A percentile compares a stretch with the other conserved stretches of the same genome.
phyloP scores from a whole-genome alignment of 148 eudicot genomes.

The Dysphania ambrosioides region DNA sequence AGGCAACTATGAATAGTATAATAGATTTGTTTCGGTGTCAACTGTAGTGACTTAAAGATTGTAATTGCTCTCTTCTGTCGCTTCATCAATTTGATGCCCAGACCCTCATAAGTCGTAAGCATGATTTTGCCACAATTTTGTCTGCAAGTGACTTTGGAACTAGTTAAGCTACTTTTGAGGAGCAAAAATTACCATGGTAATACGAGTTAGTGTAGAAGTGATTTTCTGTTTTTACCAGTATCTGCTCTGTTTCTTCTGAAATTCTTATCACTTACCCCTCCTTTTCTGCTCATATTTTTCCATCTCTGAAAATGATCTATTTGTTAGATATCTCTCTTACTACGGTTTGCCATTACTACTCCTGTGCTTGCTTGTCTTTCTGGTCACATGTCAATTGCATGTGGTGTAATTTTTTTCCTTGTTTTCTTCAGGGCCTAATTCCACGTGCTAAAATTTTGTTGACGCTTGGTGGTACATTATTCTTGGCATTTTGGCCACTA shows the following conservation, averaged over 20 bases:
- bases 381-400: not conserved
- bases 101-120: not conserved
- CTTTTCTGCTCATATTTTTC: not conserved
- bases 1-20: not conserved
- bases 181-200: not conserved
- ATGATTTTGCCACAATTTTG: not conserved
- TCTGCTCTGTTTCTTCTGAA: too few relatives aligned
- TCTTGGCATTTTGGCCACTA: constrained; percentile 85
- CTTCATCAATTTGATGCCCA: not conserved
- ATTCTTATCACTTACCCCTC: not conserved
- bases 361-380: constrained; percentile 1
- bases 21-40: not conserved
- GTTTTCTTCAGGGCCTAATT: constrained; percentile 66
- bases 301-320: not conserved
- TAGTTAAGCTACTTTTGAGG: not conserved
- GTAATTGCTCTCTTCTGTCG: not conserved
- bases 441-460: constrained; percentile 87
- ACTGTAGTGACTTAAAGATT: not conserved
- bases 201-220: not conserved
- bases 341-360: not conserved
- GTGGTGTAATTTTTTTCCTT: not conserved
- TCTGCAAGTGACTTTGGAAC: not conserved
- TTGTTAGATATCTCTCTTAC: not conserved
- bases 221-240: not conserved
- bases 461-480: constrained; percentile 76